Conservation (phyloP, 305 asterid species). For the Fraxinus greggii region DNA sequence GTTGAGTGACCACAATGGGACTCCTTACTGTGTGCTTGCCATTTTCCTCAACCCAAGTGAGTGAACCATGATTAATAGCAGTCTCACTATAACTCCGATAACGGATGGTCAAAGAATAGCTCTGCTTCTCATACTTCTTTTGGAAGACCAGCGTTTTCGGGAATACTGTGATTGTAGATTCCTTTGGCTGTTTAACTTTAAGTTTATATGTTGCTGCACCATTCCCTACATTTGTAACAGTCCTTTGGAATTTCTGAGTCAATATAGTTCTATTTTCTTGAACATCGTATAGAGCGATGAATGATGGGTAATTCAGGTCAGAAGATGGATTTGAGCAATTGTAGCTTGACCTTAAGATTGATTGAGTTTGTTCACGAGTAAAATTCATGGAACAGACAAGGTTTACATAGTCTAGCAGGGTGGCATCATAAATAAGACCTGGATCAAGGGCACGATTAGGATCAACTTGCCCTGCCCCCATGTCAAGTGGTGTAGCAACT, state of each 20-base stretch:
- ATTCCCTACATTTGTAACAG: conserved; percentile 43
- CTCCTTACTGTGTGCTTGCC: conserved; percentile 39
- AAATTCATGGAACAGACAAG: conserved; percentile 48
- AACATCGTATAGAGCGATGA: conserved; percentile 27
- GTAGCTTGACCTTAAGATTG: conserved; percentile 37
- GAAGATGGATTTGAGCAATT: conserved; percentile 41
- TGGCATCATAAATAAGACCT: conserved; percentile 46
- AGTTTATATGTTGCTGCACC: conserved; percentile 34
- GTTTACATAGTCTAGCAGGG: conserved; percentile 39
- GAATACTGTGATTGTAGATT: conserved; percentile 21
- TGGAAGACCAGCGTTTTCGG: conserved; percentile 32
- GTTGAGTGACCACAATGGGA: conserved; percentile 36
- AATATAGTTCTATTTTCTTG: conserved; percentile 11
- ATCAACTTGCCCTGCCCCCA: conserved; percentile 48
- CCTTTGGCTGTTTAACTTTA: conserved; percentile 32
- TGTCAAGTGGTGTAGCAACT: conserved; percentile 40
- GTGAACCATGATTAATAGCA: conserved; percentile 20
- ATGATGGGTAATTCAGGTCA: conserved; percentile 51
- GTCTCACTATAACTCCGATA: conserved; percentile 17
- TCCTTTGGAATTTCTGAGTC: conserved; percentile 31
- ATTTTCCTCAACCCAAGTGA: conserved; percentile 38
- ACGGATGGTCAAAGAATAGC: conserved; percentile 31
- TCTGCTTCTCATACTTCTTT: conserved; percentile 36
- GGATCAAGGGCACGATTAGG: conserved; percentile 54
- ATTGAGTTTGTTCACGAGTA: conserved; percentile 31